Conservation (phyloP, 495 filamentous ascomycete genomes). For the Terfezia boudieri region DNA sequence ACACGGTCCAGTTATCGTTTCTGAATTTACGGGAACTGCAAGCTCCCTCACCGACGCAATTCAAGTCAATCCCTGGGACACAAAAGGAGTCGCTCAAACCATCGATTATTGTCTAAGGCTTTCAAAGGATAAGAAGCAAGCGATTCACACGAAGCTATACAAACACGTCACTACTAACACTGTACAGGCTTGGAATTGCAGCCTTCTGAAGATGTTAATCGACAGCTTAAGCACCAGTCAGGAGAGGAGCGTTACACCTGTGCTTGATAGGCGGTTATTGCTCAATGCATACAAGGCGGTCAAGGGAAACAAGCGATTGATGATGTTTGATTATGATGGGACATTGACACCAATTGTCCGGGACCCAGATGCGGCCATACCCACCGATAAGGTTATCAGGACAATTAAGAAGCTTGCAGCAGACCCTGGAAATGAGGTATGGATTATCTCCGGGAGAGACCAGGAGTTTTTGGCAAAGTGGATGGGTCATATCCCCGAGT, state of each 20-base stretch:
- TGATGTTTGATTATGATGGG: constrained; percentile 98
- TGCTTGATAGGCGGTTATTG: constrained; percentile 48
- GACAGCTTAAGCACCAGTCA: constrained; percentile 39
- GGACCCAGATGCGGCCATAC: constrained; percentile 68
- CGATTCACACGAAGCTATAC: constrained; percentile 43
- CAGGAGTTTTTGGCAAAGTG: constrained; percentile 70
- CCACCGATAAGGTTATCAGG: constrained; percentile 55
- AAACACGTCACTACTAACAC: constrained; percentile 62
- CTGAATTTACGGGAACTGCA: constrained; percentile 86
- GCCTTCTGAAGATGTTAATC: constrained; percentile 51
- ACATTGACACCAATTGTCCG: constrained; percentile 91
- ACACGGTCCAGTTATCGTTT: constrained; percentile 70
- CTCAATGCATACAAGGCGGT: constrained; percentile 48
- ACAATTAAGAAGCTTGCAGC: constrained; percentile 58
- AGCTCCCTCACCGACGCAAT: constrained; percentile 65
- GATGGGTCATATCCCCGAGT: constrained; percentile 59
- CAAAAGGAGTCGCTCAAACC: constrained; percentile 52
- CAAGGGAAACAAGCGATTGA: constrained; percentile 40
- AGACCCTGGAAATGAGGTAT: constrained; percentile 67
- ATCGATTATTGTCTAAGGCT: constrained; percentile 62
- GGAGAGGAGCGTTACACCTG: constrained; percentile 53
- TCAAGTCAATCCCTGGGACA: constrained; percentile 87
- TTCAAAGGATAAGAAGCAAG: constrained; percentile 35
- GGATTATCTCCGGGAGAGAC: constrained; percentile 91
- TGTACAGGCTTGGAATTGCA: constrained; percentile 59